phyloP scores from a whole-genome alignment of 2,329 filamentous ascomycete species.

The Falciphora oryzae region DNA sequence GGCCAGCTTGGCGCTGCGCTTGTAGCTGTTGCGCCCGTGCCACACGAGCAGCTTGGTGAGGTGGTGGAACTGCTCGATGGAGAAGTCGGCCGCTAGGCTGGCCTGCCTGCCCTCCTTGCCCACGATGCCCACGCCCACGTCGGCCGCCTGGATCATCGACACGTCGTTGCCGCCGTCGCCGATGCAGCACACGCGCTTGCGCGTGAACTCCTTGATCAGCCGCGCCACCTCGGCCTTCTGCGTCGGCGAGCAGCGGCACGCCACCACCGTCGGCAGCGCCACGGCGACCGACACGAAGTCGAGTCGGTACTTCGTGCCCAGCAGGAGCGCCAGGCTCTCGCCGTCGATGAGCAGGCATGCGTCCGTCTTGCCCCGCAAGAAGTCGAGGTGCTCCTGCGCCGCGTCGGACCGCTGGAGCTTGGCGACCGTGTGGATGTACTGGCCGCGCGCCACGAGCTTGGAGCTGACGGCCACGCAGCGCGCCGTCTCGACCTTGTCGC shows the following conservation, averaged over 20 bases:
- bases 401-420: constrained; percentile 76
- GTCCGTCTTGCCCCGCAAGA: constrained; percentile 81
- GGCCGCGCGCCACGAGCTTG: constrained; percentile 86
- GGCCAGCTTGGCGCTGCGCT: constrained; percentile 87
- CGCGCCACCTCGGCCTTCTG: constrained; percentile 93
- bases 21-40: constrained; percentile 97
- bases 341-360: constrained; percentile 89
- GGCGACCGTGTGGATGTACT: constrained; percentile 91
- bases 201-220: constrained; percentile 85
- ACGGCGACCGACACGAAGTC: constrained; percentile 89
- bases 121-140: constrained; percentile 96
- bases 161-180: constrained; percentile 98
- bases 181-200: constrained; percentile 95
- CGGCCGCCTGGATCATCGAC: constrained; percentile 97
- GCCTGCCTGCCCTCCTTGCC: constrained; percentile 97
- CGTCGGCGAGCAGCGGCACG: constrained; percentile 92
- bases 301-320: constrained; percentile 73
- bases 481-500: constrained; percentile 97
- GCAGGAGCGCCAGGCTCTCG: constrained; percentile 77
- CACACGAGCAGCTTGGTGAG: constrained; percentile 96
- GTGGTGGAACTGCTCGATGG: constrained; percentile 91
- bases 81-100: constrained; percentile 91
- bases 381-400: constrained; percentile 82
- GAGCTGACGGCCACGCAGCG: constrained; percentile 93
- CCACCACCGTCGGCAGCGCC: constrained; percentile 82